Base-by-base conservation (phyloP, 1,139 yeast species). In the Lodderomyces beijingensis region DNA sequence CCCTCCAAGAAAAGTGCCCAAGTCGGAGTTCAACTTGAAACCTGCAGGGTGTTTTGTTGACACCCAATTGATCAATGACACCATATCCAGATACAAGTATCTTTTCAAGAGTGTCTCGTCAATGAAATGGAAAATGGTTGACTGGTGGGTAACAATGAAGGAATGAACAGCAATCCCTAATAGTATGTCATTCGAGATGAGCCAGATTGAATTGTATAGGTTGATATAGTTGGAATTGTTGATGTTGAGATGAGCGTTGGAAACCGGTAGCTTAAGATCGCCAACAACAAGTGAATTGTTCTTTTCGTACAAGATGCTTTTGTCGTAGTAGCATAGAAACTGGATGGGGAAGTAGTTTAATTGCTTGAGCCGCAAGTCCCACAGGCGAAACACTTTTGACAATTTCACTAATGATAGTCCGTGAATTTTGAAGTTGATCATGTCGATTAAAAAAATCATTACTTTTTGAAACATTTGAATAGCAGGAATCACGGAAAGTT, bases 21-120 rank as follows among this genome's bases (percentile, higher is more conserved):
- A 65, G 49, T 88, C 96, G 36, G 78, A 80, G 55, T 93, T 93
- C 37, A 93, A 70, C 51, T 93, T 93, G 49, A 93, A 79, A 2
- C 98, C 98, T 7, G 94, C 96, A 0, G 98, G 98, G 52, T 91
- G 85, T 43, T 62, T 42, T 11, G 75, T 75, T 61, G 89, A 87
- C 22, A 93, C 66, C 93, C 95, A 84, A 2, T 65, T 46, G 9
- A 89, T 77, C 20, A 82, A 57, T 3, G 52, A 45, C 25, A 68
- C 62, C 32, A 82, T 57, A 13, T 59, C 57, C 13, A 43, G 35
- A 35, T 55, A 62, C 9, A 66, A 41, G 5, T 67, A 34, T 10
- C 47, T 46, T 13, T 58, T 49, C 2, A 73, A 58, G 6, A 79
- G 39, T 1, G 49, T 33, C 16, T 55, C 49, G 28, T 69, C 66